A percentile compares a stretch with the other conserved stretches of the same genome.
Conservation (phyloP, 163 green algal species). For the Volvox carteri region DNA sequence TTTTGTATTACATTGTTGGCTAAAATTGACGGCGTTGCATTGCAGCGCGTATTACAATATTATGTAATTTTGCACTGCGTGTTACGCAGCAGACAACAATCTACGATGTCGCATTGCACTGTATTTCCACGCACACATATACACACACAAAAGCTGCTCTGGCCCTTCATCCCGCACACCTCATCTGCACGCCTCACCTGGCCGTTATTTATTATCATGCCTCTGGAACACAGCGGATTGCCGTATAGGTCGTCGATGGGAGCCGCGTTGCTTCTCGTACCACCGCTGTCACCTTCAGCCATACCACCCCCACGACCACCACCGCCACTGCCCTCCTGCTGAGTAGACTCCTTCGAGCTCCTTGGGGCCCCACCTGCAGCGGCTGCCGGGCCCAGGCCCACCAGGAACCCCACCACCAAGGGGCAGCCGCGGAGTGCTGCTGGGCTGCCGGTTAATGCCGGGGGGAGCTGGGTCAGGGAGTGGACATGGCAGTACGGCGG, state of each 20-base stretch:
- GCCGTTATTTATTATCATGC: constrained; percentile 30
- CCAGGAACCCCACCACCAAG: constrained; percentile 21
- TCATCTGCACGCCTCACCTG: neutral
- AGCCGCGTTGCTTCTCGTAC: neutral
- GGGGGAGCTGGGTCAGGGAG: neutral
- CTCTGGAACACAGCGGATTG: constrained; percentile 20
- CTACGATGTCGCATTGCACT: no score
- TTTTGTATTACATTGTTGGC: no score
- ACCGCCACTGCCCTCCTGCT: neutral
- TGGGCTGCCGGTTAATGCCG: neutral
- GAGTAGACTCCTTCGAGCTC: neutral
- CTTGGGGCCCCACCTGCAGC: neutral
- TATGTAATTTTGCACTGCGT: no score
- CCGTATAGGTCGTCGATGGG: neutral
- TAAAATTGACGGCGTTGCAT: no score
- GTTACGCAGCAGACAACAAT: no score
- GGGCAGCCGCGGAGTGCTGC: constrained; percentile 34
- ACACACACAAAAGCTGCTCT: no score
- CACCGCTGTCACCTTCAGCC: neutral
- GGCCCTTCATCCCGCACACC: no score
- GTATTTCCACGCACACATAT: no score
- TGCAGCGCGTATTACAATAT: no score
- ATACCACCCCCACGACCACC: neutral
- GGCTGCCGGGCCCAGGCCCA: neutral
- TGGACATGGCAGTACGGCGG: neutral